phyloP scores from a whole-genome alignment of 306 rosid genomes.

The Crotalaria pallida region DNA sequence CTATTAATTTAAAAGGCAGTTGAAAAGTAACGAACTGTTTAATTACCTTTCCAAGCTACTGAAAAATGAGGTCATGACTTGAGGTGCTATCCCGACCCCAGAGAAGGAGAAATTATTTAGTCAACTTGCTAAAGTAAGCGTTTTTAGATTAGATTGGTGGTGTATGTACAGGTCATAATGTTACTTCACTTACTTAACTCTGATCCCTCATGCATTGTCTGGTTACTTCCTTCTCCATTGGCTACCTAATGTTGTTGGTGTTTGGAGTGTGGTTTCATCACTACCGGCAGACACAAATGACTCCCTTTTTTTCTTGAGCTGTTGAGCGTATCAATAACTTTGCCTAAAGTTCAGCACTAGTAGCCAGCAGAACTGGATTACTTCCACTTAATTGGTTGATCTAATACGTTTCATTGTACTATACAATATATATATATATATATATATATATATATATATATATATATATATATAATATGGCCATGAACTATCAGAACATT shows the following conservation, averaged over 20 bases:
- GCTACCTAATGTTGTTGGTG: background rate
- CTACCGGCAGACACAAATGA: background rate
- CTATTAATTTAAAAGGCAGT: too few species aligned
- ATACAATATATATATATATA: too few species aligned
- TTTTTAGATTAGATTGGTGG: too few species aligned
- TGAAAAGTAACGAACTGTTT: too few species aligned
- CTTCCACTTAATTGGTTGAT: background rate
- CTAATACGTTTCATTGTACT: background rate
- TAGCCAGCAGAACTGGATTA: background rate
- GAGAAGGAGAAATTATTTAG: background rate
- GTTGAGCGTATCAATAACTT: background rate
- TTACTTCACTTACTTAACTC: too few species aligned
- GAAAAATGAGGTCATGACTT: background rate
- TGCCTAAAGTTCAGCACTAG: background rate
- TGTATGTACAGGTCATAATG: too few species aligned
- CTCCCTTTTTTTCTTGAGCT: background rate
- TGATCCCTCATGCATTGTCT: background rate
- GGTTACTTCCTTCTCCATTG: background rate
- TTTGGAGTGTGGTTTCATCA: background rate
- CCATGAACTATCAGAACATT: background rate
- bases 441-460: too few species aligned
- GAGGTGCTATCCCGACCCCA: background rate
- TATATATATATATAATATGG: background rate
- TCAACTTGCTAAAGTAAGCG: background rate
- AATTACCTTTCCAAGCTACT: slow-evolving; percentile 9